phyloP scores from a whole-genome alignment of 495 filamentous ascomycete species.

The Neurospora sublineolata region DNA sequence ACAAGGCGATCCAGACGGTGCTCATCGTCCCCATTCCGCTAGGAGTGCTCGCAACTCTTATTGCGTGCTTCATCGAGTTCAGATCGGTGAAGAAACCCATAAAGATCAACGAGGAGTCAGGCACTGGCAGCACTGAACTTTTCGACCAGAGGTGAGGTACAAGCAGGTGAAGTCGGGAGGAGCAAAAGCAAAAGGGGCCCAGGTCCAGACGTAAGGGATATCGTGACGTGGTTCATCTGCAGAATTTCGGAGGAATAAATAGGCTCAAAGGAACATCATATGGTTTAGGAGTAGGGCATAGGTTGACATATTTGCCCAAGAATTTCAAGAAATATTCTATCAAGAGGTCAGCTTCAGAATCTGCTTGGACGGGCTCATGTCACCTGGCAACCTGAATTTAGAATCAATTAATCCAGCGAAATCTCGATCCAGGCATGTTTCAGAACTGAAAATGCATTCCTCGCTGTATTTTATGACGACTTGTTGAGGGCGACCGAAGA shows the following conservation, averaged over 20 bases:
- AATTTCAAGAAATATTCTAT: background rate
- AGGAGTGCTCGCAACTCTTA: conserved; percentile 24
- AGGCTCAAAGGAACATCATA: background rate
- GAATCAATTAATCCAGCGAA: background rate
- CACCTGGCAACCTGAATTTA: background rate
- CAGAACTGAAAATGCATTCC: background rate
- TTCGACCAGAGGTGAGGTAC: background rate
- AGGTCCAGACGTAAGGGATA: background rate
- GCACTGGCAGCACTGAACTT: background rate
- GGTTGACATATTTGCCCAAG: background rate
- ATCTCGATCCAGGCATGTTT: background rate
- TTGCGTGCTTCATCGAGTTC: conserved; percentile 35
- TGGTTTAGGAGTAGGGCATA: background rate
- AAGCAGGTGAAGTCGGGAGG: background rate
- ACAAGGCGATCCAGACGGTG: conserved; percentile 20
- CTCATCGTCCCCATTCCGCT: conserved; percentile 24
- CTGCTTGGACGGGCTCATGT: background rate
- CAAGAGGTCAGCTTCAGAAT: background rate
- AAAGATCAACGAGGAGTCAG: background rate
- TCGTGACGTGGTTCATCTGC: background rate
- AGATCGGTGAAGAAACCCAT: conserved; percentile 32
- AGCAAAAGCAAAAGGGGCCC: background rate
- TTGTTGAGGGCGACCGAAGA: background rate
- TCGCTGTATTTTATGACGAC: background rate
- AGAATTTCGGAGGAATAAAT: background rate